Base-by-base conservation (phyloP, 2,329 filamentous ascomycete genomes). In the Ophiostoma ips region DNA sequence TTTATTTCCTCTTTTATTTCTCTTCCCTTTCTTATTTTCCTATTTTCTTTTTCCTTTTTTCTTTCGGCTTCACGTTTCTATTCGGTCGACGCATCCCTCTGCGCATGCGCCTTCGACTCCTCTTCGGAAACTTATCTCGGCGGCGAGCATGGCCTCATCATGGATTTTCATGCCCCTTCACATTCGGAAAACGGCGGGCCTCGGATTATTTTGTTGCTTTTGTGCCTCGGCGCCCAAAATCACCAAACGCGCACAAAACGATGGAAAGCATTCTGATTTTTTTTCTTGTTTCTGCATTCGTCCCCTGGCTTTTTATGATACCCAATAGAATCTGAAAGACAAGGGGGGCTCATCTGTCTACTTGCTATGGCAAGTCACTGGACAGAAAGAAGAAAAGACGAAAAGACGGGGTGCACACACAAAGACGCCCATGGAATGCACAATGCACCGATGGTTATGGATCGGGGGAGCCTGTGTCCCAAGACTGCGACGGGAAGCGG, bases 281-380 rank as follows among this genome's bases (percentile, higher is more conserved):
- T 62, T 55, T 62, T 55, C 57, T 65, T 62, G 53, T 61, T 61
- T 58, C 56, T 57, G 59, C 57, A 58, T 58, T 59, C 55, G 56
- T 59, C 57, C 60, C 59, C 59, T 62, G 53, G 62, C 60, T 63
- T 55, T 54, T 57, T 57, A 60, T 64, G 63, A 66, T 66, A 66
- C 64, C 64, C 64, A 63, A 63, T 66, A 64, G 63, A 55, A 55
- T 56, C 58, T 59, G 61, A 61, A 58, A 54, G 57, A 59, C 53
- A 56, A 55, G 53, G 56, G 58, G 58, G 58, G 56, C 55, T 56
- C 33, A 49, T 53, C 50, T 53, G 45, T 55, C 50, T 55, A 44
- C 52, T 46, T 45, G 36, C 47, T 33, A 51, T 45, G 52, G 47
- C 36, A 47, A 50, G 45, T 28, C 33, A 51, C 38, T 44, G 41